These are phyloP conservation scores for Trichoderma parareesei DNA, from an alignment of 495 filamentous ascomycete species.

Conservation along the genomic window DNA sequence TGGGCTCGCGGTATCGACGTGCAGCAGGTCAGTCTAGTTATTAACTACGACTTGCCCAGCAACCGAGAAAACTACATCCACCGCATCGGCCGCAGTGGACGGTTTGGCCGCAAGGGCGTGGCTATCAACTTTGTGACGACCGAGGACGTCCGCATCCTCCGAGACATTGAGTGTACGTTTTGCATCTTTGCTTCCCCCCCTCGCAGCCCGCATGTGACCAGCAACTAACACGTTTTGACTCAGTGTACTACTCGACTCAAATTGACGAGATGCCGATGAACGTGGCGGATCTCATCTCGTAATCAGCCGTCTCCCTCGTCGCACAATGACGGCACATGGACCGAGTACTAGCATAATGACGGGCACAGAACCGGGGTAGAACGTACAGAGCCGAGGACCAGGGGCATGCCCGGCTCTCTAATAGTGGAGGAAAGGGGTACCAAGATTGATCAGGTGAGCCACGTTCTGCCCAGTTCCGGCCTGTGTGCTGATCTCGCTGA, in stretches of 20 bases:
- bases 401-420: conserved; percentile 1
- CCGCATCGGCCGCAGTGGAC: conserved; percentile 95
- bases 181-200: not conserved
- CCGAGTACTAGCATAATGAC: not conserved
- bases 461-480: not conserved
- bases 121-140: conserved; percentile 99
- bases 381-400: not conserved
- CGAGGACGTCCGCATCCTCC: conserved; percentile 98
- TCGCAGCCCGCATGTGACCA: not conserved
- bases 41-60: conserved; percentile 98
- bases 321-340: not conserved
- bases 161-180: conserved; percentile 74
- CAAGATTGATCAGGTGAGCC: conserved; percentile 4
- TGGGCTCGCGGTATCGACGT: conserved; percentile 99
- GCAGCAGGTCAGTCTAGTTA: conserved; percentile 97
- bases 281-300: conserved; percentile 60
- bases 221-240: not conserved
- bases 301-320: conserved; percentile 8
- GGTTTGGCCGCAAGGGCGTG: conserved; percentile 99
- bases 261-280: conserved; percentile 88
- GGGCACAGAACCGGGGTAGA: not conserved
- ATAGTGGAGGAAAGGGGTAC: conserved; percentile 14
- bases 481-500: not conserved
- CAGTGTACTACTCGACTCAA: conserved; percentile 65
- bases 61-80: conserved; percentile 99